phyloP scores from a whole-genome alignment of 164 flowering plant species.

The Santalum album region DNA sequence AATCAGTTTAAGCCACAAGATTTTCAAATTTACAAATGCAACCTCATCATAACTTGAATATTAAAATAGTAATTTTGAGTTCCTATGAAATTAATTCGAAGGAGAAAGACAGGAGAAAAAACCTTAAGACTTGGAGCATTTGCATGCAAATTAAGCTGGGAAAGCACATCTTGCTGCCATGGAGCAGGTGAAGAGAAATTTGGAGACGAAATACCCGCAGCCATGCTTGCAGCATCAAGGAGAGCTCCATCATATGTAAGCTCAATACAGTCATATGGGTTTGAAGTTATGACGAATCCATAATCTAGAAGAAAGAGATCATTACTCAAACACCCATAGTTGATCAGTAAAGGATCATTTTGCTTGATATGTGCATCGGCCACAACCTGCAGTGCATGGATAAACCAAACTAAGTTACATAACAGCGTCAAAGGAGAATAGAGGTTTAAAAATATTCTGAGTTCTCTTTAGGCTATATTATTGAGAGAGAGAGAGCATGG shows the following conservation, averaged over 20 bases:
- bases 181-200: conserved; percentile 69
- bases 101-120: not conserved
- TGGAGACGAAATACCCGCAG: conserved; percentile 68
- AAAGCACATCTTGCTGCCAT: conserved; percentile 69
- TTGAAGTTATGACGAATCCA: conserved; percentile 74
- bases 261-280: conserved; percentile 78
- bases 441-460: not conserved
- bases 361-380: conserved; percentile 52
- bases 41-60: no score
- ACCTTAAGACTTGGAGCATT: conserved; percentile 72
- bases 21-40: no score
- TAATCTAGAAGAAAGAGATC: conserved; percentile 82
- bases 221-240: conserved; percentile 88
- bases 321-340: conserved; percentile 63
- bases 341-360: conserved; percentile 49
- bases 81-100: no score
- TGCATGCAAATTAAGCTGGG: conserved; percentile 56
- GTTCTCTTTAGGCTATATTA: no score
- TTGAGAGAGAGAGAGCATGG: no score
- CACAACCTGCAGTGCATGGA: conserved; percentile 46
- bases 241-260: conserved; percentile 81
- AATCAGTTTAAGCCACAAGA: no score
- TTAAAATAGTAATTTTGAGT: no score
- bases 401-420: not conserved
- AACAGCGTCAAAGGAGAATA: conserved; percentile 5